Evolutionary conservation across 495 filamentous ascomycete species (phyloP).

Genomic region (Penicillium ochrochloron): DNA sequence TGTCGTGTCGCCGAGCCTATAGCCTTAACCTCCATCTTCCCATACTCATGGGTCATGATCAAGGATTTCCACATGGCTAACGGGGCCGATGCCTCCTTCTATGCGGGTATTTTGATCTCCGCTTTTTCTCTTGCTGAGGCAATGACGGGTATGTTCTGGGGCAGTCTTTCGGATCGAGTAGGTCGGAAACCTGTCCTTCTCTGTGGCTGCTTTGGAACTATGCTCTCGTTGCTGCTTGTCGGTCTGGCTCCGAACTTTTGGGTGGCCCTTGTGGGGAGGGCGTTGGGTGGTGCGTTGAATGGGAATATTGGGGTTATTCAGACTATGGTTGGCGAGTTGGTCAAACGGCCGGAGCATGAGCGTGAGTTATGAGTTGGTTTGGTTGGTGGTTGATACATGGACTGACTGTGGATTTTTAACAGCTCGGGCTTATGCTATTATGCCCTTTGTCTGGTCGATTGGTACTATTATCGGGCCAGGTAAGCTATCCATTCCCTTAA

Average conservation of each 20-base stretch:
- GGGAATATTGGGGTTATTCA: slow-evolving; percentile 89
- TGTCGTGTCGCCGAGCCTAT: slow-evolving; percentile 88
- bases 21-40: slow-evolving; percentile 84
- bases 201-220: slow-evolving; percentile 77
- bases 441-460: slow-evolving; percentile 89
- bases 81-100: slow-evolving; percentile 75
- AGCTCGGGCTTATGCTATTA: slow-evolving; percentile 80
- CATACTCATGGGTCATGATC: slow-evolving; percentile 85
- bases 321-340: slow-evolving; percentile 88
- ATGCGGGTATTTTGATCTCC: slow-evolving; percentile 82
- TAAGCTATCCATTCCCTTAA: slow-evolving; percentile 24
- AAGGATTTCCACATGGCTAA: slow-evolving; percentile 71
- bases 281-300: slow-evolving; percentile 81
- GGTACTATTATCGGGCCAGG: slow-evolving; percentile 81
- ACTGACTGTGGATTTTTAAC: slow-evolving; percentile 17
- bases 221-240: slow-evolving; percentile 77
- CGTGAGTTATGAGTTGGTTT: slow-evolving; percentile 55
- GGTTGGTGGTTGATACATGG: not conserved
- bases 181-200: slow-evolving; percentile 85
- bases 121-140: slow-evolving; percentile 82
- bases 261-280: slow-evolving; percentile 73
- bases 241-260: slow-evolving; percentile 83
- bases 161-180: slow-evolving; percentile 75
- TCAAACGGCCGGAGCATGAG: slow-evolving; percentile 79
- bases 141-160: slow-evolving; percentile 85